Evolutionary conservation across 805 yeast genomes (phyloP).

Genomic region (Saccharomycopsis guyanensis): DNA sequence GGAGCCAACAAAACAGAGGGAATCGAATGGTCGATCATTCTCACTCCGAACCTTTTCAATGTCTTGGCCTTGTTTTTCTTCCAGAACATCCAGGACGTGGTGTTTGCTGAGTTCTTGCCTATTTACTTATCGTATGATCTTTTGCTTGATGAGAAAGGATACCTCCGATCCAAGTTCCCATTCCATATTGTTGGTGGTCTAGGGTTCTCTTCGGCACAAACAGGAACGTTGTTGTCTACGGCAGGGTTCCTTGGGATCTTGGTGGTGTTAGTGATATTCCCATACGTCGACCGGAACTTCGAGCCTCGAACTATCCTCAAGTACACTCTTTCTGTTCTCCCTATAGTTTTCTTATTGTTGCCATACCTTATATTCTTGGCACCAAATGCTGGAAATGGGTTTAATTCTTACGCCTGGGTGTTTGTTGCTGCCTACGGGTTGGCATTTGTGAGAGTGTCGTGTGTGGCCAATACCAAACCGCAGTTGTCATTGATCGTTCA

Average conservation of each 20-base stretch:
- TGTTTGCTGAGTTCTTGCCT: slow-evolving; percentile 49
- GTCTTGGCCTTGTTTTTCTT: slow-evolving; percentile 32
- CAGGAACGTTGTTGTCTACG: slow-evolving; percentile 37
- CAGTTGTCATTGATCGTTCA: slow-evolving; percentile 39
- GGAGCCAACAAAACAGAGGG: slow-evolving; percentile 21
- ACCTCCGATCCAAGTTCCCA: slow-evolving; percentile 32
- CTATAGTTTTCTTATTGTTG: slow-evolving; percentile 32
- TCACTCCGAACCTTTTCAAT: slow-evolving; percentile 31
- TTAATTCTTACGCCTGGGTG: slow-evolving; percentile 1
- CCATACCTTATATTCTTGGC: slow-evolving; percentile 38
- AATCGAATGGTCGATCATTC: slow-evolving; percentile 27
- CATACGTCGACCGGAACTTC: slow-evolving; percentile 35
- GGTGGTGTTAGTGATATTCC: slow-evolving; percentile 37
- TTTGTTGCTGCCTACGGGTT: slow-evolving; percentile 16
- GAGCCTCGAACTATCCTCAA: slow-evolving; percentile 33
- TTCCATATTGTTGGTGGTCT: slow-evolving; percentile 39
- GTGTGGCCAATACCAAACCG: slow-evolving; percentile 37
- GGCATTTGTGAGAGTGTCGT: slow-evolving; percentile 25
- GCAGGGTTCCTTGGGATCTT: slow-evolving; percentile 39
- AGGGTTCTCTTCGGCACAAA: slow-evolving; percentile 32
- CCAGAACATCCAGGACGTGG: slow-evolving; percentile 34
- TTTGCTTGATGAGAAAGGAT: slow-evolving; percentile 24
- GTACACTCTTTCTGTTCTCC: slow-evolving; percentile 29
- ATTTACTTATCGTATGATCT: slow-evolving; percentile 39
- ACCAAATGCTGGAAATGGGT: slow-evolving; percentile 17